These are phyloP conservation scores for Kokia cookei DNA, from an alignment of 441 rosid species.

Conservation along the genomic window DNA sequence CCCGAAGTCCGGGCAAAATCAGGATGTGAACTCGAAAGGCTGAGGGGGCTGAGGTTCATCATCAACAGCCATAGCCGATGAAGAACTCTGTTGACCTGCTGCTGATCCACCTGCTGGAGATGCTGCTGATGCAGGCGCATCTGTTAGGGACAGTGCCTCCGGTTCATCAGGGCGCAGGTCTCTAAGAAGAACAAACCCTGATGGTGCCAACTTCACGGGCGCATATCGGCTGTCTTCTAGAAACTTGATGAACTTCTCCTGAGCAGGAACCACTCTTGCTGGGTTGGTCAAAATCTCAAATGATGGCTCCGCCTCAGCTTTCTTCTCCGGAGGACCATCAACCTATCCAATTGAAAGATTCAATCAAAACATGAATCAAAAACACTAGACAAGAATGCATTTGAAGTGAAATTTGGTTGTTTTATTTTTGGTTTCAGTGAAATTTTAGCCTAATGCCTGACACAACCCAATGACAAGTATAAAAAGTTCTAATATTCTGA, in stretches of 20 bases:
- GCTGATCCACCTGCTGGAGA: conserved; percentile 57
- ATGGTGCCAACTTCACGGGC: conserved; percentile 80
- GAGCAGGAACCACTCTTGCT: conserved; percentile 90
- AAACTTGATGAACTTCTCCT: conserved; percentile 79
- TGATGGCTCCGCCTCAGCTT: conserved; percentile 74
- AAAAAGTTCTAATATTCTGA: not conserved
- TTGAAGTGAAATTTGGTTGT: not conserved
- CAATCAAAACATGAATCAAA: not conserved
- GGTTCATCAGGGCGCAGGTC: conserved; percentile 70
- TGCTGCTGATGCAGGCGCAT: conserved; percentile 66
- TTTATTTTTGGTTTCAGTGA: not conserved
- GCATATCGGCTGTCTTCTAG: conserved; percentile 81
- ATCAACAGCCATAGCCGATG: conserved; percentile 84
- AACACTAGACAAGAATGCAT: not conserved
- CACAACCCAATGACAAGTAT: not conserved
- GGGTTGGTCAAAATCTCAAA: conserved; percentile 86
- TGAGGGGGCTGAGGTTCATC: conserved; percentile 99
- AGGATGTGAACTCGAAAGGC: conserved; percentile 73
- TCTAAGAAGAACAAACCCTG: conserved; percentile 86
- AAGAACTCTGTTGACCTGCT: conserved; percentile 49
- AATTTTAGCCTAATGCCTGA: not conserved
- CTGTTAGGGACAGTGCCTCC: conserved; percentile 85
- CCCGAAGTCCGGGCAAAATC: not conserved
- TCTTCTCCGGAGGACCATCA: conserved; percentile 76
- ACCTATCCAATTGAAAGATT: conserved; percentile 36